Conservation (phyloP, 2,329 filamentous ascomycete genomes). For the Torrubiella hemipterigena region DNA sequence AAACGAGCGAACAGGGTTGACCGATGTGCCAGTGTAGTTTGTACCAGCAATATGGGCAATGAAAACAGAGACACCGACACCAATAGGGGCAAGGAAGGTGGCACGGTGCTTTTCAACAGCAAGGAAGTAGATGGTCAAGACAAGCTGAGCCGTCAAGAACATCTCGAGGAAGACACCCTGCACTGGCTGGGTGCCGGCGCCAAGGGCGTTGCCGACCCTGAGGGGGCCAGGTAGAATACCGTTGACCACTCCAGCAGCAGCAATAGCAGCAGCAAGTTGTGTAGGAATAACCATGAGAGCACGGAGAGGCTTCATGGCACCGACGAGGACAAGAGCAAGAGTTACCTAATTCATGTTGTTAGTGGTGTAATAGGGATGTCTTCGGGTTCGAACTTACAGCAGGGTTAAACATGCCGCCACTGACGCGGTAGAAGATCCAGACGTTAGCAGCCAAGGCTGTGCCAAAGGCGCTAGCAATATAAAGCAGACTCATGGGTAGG, state of each 20-base stretch:
- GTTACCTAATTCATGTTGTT: too few species aligned
- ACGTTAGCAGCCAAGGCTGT: conserved; percentile 39
- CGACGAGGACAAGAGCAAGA: conserved; percentile 45
- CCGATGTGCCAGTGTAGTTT: conserved; percentile 33
- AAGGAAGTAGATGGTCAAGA: conserved; percentile 56
- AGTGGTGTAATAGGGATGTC: too few species aligned
- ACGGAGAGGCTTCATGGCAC: conserved; percentile 40
- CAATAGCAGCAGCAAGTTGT: conserved; percentile 47
- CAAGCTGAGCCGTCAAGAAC: conserved; percentile 51
- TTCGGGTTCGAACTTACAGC: conserved; percentile 22
- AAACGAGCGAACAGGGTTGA: conserved; percentile 39
- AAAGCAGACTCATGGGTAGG: conserved; percentile 27
- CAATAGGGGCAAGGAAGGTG: conserved; percentile 59
- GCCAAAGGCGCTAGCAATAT: conserved; percentile 37
- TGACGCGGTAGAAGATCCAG: conserved; percentile 45
- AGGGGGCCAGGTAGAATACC: conserved; percentile 46
- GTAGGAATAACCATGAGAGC: conserved; percentile 38
- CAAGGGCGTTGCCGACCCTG: conserved; percentile 43
- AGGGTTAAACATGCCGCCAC: conserved; percentile 38
- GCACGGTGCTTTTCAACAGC: conserved; percentile 63
- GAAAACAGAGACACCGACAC: conserved; percentile 61
- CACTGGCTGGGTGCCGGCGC: conserved; percentile 33
- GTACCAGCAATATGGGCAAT: conserved; percentile 36
- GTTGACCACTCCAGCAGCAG: conserved; percentile 43
- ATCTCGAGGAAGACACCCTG: conserved; percentile 57